Percentiles rank a stretch among this genome's conserved stretches.
Evolutionary conservation across 345 rosid species (phyloP).

Genomic region (Sapria himalayana): DNA sequence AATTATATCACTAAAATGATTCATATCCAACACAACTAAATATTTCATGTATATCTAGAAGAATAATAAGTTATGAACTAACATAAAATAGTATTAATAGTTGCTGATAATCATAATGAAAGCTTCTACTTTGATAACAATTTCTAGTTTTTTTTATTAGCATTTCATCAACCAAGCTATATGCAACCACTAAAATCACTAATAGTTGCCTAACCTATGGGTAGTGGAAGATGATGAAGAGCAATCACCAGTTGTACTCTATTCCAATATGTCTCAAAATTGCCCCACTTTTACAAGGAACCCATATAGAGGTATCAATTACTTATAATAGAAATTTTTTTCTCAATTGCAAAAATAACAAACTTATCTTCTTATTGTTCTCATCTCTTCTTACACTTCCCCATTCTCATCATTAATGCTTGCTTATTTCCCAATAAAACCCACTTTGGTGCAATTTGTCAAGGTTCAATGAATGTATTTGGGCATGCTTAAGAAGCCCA

Average conservation of each 20-base stretch:
- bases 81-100: no score
- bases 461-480: no score
- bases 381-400: slow-evolving; percentile 9
- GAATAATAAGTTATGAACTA: no score
- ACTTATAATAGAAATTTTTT: slow-evolving; percentile 37
- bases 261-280: slow-evolving; percentile 61
- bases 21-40: no score
- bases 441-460: slow-evolving; percentile 39
- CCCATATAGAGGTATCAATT: slow-evolving; percentile 46
- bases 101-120: no score
- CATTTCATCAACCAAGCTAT: not conserved
- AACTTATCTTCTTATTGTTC: slow-evolving; percentile 9
- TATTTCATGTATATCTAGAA: no score
- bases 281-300: slow-evolving; percentile 46
- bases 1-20: no score
- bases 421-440: slow-evolving; percentile 16
- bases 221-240: slow-evolving; percentile 31
- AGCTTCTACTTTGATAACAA: slow-evolving; percentile 1
- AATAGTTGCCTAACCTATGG: slow-evolving; percentile 25
- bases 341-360: slow-evolving; percentile 20
- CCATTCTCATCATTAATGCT: slow-evolving; percentile 8
- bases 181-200: slow-evolving; percentile 15
- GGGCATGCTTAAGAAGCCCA: no score
- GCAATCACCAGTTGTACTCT: slow-evolving; percentile 57
- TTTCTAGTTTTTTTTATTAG: slow-evolving; percentile 14